Evolutionary conservation across 805 yeast genomes (phyloP), one percentile per base, ranked within the genome.

Genomic region (Helenozyma rhizophorensis): DNA sequence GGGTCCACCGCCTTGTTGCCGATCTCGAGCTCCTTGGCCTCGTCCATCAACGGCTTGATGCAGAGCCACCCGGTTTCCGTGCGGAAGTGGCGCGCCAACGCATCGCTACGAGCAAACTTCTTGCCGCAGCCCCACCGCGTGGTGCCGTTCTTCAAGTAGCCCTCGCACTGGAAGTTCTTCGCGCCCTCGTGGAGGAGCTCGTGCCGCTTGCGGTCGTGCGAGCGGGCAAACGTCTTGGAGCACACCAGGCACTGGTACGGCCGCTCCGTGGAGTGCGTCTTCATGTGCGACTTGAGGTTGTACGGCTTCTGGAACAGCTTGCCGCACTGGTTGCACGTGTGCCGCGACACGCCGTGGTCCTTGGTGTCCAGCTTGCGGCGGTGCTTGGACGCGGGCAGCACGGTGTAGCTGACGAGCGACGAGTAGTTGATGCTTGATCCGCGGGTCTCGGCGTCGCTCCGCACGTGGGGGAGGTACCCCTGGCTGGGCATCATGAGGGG

Each of bases 121-220:
- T 78, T 75, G 11, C 83, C 80, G 53, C 90, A 82, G 3, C 89
- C 90, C 89, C 90, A 81, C 42, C 60, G 57, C 3, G 80, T 76
- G 10, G 47, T 51, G 1, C 80, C 79, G 45, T 79, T 80, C 21
- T 67, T 66, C 40, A 81, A 55, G 14, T 55, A 54, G 1, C 88
- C 89, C 36, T 72, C 72, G 51, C 93, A 83, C 34, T 69, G 73
- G 56, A 78, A 83, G 53, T 72, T 77, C 62, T 79, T 80, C 36
- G 72, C 77, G 5, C 89, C 89, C 14, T 78, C 72, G 48, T 83
- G 93, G n/a, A 83, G 60, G 13, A 74, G 65, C 51, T 83, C 89
- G 53, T 83, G 93, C 30, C 93, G 70, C 46, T 79, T 79, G 34
- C 81, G 68, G 54, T 83, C 93, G 50, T 83, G 90, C 34, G 80